Evolutionary conservation across 2,329 filamentous ascomycete genomes (phyloP).

Genomic region (Apiospora koreana): DNA sequence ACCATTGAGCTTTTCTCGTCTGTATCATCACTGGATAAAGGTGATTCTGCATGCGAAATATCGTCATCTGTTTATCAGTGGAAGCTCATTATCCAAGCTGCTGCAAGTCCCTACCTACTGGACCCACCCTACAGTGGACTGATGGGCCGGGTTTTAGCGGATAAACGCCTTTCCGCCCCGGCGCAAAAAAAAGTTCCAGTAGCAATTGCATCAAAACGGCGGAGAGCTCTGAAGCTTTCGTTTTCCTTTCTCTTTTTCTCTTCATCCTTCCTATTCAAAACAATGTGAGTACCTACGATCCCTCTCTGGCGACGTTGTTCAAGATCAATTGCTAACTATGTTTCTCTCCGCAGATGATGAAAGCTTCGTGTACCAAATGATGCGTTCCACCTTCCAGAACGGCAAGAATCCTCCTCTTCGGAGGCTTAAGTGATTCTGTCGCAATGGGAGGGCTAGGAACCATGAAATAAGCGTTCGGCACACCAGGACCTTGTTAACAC

Average conservation of each 20-base stretch:
- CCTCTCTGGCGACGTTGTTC: slow-evolving; percentile 17
- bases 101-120: background rate
- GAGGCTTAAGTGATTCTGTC: slow-evolving; percentile 87
- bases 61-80: background rate
- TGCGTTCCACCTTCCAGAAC: slow-evolving; percentile 65
- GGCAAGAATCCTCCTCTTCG: slow-evolving; percentile 79
- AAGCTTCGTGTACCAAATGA: slow-evolving; percentile 98
- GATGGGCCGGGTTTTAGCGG: slow-evolving; percentile 17
- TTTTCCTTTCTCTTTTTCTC: slow-evolving; percentile 54
- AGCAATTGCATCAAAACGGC: slow-evolving; percentile 12
- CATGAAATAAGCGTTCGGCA: slow-evolving; percentile 99
- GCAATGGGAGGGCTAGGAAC: slow-evolving; percentile 65
- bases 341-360: slow-evolving; percentile 81
- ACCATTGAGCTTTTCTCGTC: background rate
- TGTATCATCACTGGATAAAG: background rate
- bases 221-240: slow-evolving; percentile 12
- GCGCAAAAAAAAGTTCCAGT: slow-evolving; percentile 31
- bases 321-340: slow-evolving; percentile 30
- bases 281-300: slow-evolving; percentile 67
- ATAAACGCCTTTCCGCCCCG: slow-evolving; percentile 37
- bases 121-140: background rate
- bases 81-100: background rate
- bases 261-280: slow-evolving; percentile 99
- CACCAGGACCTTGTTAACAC: slow-evolving; percentile 91
- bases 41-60: background rate